phyloP scores from a whole-genome alignment of 352 stramenopile species.

The Phytopythium cucurbitacearum region DNA sequence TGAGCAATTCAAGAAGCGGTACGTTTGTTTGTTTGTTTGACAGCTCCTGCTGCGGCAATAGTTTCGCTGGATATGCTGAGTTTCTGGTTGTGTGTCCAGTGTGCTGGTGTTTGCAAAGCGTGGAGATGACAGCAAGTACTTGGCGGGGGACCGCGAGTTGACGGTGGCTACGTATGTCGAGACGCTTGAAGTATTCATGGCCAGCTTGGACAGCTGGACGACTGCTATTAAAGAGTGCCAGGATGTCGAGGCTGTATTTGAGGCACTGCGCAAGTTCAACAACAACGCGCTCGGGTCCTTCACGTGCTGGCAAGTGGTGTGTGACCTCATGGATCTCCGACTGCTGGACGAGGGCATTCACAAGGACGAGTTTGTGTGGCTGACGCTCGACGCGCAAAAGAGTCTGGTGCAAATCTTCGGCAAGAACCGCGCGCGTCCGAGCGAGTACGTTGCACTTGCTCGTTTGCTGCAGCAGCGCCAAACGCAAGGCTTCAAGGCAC shows the following conservation, averaged over 20 bases:
- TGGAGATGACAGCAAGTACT: constrained; percentile 32
- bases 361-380: constrained; percentile 75
- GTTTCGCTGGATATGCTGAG: not conserved
- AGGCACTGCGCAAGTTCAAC: constrained; percentile 58
- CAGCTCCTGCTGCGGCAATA: not conserved
- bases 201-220: constrained; percentile 57
- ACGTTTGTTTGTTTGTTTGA: constrained; percentile 3
- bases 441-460: constrained; percentile 62
- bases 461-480: constrained; percentile 73
- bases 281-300: constrained; percentile 77
- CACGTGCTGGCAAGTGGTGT: constrained; percentile 84
- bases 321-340: constrained; percentile 74
- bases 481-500: constrained; percentile 73
- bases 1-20: constrained; percentile 62
- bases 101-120: constrained; percentile 53
- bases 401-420: constrained; percentile 84
- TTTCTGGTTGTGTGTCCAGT: constrained; percentile 10
- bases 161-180: constrained; percentile 55
- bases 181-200: constrained; percentile 62
- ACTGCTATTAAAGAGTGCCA: constrained; percentile 45
- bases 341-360: constrained; percentile 51
- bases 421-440: constrained; percentile 62
- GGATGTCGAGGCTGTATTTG: constrained; percentile 52
- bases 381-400: constrained; percentile 71
- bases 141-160: constrained; percentile 58